A percentile compares a stretch with the other conserved stretches of the same genome.
Conservation (phyloP, 768 basidiomycete species). For the Pleurotus tuber-regium region DNA sequence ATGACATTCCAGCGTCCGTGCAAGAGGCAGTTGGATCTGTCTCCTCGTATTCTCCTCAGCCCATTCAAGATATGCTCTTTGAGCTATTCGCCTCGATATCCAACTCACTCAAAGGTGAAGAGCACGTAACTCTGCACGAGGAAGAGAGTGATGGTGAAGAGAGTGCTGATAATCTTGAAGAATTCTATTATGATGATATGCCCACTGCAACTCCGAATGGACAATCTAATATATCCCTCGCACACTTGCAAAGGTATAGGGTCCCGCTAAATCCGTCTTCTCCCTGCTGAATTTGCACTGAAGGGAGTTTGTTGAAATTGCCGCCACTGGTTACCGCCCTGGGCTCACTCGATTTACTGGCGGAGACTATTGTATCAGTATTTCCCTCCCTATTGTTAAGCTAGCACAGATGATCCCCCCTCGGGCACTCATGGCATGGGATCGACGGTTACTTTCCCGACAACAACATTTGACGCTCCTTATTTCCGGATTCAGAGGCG, state of each 20-base stretch:
- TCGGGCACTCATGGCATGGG: conserved; percentile 74
- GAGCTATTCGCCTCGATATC: conserved; percentile 37
- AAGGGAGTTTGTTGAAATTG: conserved; percentile 62
- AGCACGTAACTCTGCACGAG: conserved; percentile 4
- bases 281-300: conserved; percentile 6
- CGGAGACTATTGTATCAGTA: conserved; percentile 51
- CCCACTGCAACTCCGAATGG: conserved; percentile 12
- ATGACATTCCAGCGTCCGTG: conserved; percentile 37
- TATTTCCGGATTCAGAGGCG: conserved; percentile 50
- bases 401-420: conserved; percentile 54
- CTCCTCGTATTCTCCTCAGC: conserved; percentile 34
- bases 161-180: conserved; percentile 33
- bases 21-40: conserved; percentile 43
- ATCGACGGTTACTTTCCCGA: conserved; percentile 55
- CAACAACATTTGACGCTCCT: conserved; percentile 63
- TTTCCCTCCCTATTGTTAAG: conserved; percentile 53
- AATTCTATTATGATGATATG: conserved; percentile 19
- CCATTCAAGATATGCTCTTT: conserved; percentile 44
- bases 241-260: neutral
- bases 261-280: neutral
- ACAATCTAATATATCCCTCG: neutral
- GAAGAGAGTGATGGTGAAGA: conserved; percentile 18
- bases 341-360: conserved; percentile 51
- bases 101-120: conserved; percentile 17
- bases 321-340: conserved; percentile 55